Percentiles rank a stretch among this genome's conserved stretches.
Conservation (phyloP, 768 basidiomycete species). For the Boletus subparvulus region DNA sequence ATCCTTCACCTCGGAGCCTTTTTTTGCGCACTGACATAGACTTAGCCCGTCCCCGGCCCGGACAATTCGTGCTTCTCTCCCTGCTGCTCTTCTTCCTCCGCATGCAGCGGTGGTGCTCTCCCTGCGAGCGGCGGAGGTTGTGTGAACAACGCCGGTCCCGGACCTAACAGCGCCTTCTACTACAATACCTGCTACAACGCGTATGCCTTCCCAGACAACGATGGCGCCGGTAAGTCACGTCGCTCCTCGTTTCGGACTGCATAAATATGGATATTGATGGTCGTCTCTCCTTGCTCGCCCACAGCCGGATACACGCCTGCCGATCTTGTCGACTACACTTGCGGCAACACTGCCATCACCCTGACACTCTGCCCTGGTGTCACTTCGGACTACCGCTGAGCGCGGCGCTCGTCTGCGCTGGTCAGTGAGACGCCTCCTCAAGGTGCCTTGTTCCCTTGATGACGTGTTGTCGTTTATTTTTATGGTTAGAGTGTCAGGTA, state of each 20-base stretch:
- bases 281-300: neutral
- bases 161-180: conserved; percentile 32
- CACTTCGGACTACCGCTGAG: conserved; percentile 18
- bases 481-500: too few species aligned
- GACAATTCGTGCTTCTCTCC: conserved; percentile 27
- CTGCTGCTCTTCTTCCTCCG: conserved; percentile 29
- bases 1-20: neutral
- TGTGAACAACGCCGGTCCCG: conserved; percentile 27
- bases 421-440: neutral
- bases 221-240: conserved; percentile 24
- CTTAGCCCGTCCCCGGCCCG: conserved; percentile 32
- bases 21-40: neutral
- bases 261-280: neutral
- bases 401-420: neutral
- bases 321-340: conserved; percentile 31
- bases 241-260: neutral
- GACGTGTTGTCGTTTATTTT: too few species aligned
- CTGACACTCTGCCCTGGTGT: conserved; percentile 30
- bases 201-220: conserved; percentile 36
- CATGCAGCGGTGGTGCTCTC: conserved; percentile 30
- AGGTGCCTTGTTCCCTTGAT: neutral
- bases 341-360: conserved; percentile 26
- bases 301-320: conserved; percentile 29
- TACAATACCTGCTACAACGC: conserved; percentile 29
- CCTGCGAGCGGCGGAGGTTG: conserved; percentile 30